phyloP scores from a whole-genome alignment of 169 alveolate species.

The Neospora caninum region DNA sequence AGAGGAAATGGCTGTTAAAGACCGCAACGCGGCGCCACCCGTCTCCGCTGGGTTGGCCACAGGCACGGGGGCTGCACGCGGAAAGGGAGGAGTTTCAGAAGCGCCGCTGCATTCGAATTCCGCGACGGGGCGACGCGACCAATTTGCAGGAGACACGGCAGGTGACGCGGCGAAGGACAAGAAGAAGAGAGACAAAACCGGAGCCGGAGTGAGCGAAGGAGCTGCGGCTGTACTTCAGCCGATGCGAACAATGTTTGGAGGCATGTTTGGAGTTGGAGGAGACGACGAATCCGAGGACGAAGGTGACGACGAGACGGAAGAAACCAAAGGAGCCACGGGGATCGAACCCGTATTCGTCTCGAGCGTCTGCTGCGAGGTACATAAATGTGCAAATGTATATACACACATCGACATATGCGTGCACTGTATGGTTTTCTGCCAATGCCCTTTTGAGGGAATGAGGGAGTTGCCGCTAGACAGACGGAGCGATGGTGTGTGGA shows the following conservation, averaged over 20 bases:
- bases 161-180: neutral
- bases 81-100: neutral
- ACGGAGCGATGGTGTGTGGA: neutral
- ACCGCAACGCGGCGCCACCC: neutral
- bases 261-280: slow-evolving; percentile 11
- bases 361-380: neutral
- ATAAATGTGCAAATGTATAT: too few species aligned
- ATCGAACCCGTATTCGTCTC: slow-evolving; percentile 1
- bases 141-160: neutral
- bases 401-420: too few species aligned
- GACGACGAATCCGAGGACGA: neutral
- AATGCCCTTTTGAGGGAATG: neutral
- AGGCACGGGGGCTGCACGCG: neutral
- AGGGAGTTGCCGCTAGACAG: neutral
- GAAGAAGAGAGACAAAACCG: neutral
- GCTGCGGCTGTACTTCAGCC: slow-evolving; percentile 8
- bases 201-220: neutral
- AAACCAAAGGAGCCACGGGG: neutral
- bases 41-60: neutral
- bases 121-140: neutral
- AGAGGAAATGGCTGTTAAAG: neutral
- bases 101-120: neutral
- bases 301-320: neutral
- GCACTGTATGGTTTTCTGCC: neutral
- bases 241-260: slow-evolving; percentile 1